Evolutionary conservation across 2,329 filamentous ascomycete genomes (phyloP).

Genomic region (Didymella glomerata): DNA sequence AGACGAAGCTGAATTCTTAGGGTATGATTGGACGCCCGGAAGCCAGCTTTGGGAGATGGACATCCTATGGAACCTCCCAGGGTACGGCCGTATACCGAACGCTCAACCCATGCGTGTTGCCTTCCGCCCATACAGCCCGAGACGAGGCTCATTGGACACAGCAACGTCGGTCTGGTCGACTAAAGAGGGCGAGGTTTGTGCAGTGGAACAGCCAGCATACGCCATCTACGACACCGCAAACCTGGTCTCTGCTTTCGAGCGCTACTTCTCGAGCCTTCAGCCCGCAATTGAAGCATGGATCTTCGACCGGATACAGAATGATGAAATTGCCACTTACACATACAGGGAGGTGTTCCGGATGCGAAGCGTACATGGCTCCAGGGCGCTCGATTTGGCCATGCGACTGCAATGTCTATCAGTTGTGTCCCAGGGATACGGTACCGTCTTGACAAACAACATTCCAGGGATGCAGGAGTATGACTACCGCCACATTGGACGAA

Average conservation of each 20-base stretch:
- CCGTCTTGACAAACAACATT: slow-evolving; percentile 42
- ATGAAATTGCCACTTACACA: slow-evolving; percentile 42
- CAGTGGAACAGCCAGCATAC: slow-evolving; percentile 45
- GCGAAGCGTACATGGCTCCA: slow-evolving; percentile 31
- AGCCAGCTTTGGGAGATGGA: slow-evolving; percentile 42
- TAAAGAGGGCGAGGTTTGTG: slow-evolving; percentile 37
- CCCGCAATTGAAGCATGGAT: slow-evolving; percentile 46
- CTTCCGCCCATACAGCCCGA: slow-evolving; percentile 41
- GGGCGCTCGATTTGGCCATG: slow-evolving; percentile 44
- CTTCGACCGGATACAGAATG: slow-evolving; percentile 38
- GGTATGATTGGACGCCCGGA: slow-evolving; percentile 41
- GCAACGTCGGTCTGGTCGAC: slow-evolving; percentile 44
- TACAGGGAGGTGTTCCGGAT: slow-evolving; percentile 46
- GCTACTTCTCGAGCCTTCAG: slow-evolving; percentile 40
- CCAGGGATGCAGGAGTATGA: slow-evolving; percentile 46
- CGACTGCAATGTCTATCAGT: slow-evolving; percentile 47
- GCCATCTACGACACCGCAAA: slow-evolving; percentile 46
- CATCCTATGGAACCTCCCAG: slow-evolving; percentile 48
- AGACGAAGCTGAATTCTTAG: slow-evolving; percentile 43
- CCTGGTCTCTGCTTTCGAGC: slow-evolving; percentile 38
- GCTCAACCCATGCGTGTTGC: slow-evolving; percentile 37
- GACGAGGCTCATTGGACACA: slow-evolving; percentile 39
- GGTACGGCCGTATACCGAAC: slow-evolving; percentile 41
- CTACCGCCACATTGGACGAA: slow-evolving; percentile 41
- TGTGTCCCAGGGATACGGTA: slow-evolving; percentile 51